These are phyloP conservation scores for Lasiodiplodia gonubiensis DNA, from an alignment of 2,329 filamentous ascomycete species.

Conservation along the genomic window DNA sequence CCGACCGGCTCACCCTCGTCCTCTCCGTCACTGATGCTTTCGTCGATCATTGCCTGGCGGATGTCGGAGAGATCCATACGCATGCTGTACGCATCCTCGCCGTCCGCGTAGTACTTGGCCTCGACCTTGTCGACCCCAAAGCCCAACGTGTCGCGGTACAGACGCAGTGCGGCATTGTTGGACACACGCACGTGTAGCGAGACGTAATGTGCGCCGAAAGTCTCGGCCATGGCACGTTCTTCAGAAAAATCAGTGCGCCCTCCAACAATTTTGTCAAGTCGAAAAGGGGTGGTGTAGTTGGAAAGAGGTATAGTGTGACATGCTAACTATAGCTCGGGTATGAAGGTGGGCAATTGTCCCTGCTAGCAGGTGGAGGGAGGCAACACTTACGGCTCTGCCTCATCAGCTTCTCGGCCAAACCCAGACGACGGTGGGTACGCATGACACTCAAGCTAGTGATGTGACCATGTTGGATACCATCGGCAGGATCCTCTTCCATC, in stretches of 20 bases:
- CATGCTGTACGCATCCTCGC: conserved; percentile 96
- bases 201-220: conserved; percentile 88
- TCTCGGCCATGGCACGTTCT: conserved; percentile 97
- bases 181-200: conserved; percentile 94
- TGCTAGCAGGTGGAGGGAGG: neutral
- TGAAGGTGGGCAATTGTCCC: neutral
- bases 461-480: conserved; percentile 91
- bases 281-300: neutral
- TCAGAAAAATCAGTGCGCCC: conserved; percentile 5
- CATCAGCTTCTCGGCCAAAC: conserved; percentile 97
- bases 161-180: conserved; percentile 86
- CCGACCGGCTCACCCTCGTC: conserved; percentile 46
- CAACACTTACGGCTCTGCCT: conserved; percentile 80
- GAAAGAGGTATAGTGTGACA: neutral
- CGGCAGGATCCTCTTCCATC: conserved; percentile 97
- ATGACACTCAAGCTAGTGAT: conserved; percentile 96
- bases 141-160: conserved; percentile 90
- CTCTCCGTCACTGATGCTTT: conserved; percentile 47
- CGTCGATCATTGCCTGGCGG: conserved; percentile 58
- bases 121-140: conserved; percentile 89
- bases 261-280: neutral
- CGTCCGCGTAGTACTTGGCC: conserved; percentile 93
- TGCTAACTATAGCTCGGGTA: neutral
- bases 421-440: conserved; percentile 88
- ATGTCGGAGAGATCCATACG: conserved; percentile 75